Percentiles rank a stretch among this genome's conserved stretches.
These are phyloP conservation scores for Komagataella ulmi DNA, from an alignment of 805 yeast species.

Conservation along the genomic window DNA sequence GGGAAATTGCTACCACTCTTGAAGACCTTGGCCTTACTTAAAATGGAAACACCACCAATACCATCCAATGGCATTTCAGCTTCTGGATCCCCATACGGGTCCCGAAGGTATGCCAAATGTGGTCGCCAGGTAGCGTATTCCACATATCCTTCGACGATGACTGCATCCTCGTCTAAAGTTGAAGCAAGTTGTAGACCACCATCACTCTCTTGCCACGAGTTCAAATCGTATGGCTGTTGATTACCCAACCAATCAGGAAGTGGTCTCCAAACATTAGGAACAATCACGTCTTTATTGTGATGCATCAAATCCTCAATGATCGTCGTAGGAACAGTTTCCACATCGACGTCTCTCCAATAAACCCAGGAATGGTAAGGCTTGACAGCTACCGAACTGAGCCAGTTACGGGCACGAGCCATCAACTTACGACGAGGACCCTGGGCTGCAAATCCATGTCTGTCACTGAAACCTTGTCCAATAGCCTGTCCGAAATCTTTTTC, in stretches of 20 bases:
- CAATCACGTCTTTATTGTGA: slow-evolving; percentile 83
- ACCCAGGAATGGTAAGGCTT: slow-evolving; percentile 93
- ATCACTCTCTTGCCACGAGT: slow-evolving; percentile 78
- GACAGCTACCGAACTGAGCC: slow-evolving; percentile 79
- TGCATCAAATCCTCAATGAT: slow-evolving; percentile 87
- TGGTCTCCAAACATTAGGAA: slow-evolving; percentile 91
- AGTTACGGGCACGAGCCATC: slow-evolving; percentile 93
- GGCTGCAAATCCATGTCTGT: slow-evolving; percentile 90
- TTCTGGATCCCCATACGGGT: slow-evolving; percentile 89
- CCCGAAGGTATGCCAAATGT: slow-evolving; percentile 87
- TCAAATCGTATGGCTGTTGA: slow-evolving; percentile 76
- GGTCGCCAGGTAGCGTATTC: slow-evolving; percentile 98
- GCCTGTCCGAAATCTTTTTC: slow-evolving; percentile 91
- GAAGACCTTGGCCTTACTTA: slow-evolving; percentile 79
- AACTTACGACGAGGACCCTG: slow-evolving; percentile 91
- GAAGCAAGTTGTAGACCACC: slow-evolving; percentile 73
- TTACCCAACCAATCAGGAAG: slow-evolving; percentile 76
- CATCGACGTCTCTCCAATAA: slow-evolving; percentile 97
- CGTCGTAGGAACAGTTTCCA: slow-evolving; percentile 79
- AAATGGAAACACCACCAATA: slow-evolving; percentile 92
- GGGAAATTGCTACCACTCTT: slow-evolving; percentile 89
- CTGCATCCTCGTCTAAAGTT: slow-evolving; percentile 79
- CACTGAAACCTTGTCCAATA: slow-evolving; percentile 86
- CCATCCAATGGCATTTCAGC: slow-evolving; percentile 92
- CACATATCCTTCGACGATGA: slow-evolving; percentile 93